Evolutionary conservation across 495 filamentous ascomycete genomes (phyloP), one percentile per base, ranked within the genome.

Genomic region (Penicillium pancosmium): DNA sequence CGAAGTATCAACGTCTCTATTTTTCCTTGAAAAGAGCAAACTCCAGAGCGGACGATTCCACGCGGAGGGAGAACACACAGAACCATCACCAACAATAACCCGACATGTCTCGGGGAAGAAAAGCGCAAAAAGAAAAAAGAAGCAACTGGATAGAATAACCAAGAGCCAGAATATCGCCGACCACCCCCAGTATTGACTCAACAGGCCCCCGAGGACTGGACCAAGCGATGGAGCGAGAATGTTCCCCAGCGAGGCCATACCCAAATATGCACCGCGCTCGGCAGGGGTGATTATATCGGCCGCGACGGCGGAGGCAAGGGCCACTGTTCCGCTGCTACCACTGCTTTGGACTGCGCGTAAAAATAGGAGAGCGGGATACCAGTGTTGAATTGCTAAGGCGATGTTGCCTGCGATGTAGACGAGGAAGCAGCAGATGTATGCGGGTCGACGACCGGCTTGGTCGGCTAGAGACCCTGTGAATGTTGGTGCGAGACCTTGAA

Each of bases 141-240:
- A 73, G 1, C 71, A 68, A 0, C 69, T 78, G 8, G 80, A 73
- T 25, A 83, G 59, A 43, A 90, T 86, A 36, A 80, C 75, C 8
- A 90, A 77, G 61, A 92, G 88, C 88, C 88, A 92, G 67, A 93
- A 94, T 38, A 90, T 87, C 19, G 82, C 79, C 23, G 81, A 68
- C 90, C 90, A 92, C 0, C 87, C 89, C 2, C 87, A 70, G 50
- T 84, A 86, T 55, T 88, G 74, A 8, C 82, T 74, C 7, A 91
- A 70, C 0, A 88, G 40, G 0, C 88, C 88, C 0, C 88, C 89
- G 5, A 91, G 74, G 0, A 89, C 78, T 0, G 87, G 87, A 2
- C 84, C 85, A 1, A 89, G 18, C 0, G 65, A 72, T 0, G 73
- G 70, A 0, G 70, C 75, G 15, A 76, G 68, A 19, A 74, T 71